phyloP scores from a whole-genome alignment of 164 flowering plant species.

The Vitis amurensis region DNA sequence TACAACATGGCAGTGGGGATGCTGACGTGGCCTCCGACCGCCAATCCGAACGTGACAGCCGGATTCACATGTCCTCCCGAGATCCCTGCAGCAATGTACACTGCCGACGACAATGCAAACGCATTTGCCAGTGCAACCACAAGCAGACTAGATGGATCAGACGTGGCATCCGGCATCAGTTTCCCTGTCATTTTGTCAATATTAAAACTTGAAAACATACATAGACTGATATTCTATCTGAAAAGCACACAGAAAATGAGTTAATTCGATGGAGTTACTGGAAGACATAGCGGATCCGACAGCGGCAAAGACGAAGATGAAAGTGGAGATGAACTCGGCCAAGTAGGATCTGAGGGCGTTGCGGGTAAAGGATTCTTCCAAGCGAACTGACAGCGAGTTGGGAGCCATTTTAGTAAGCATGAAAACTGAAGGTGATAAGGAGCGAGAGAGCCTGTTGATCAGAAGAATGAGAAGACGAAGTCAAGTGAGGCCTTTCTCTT shows the following conservation, averaged over 20 bases:
- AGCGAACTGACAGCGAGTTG: slow-evolving; percentile 23
- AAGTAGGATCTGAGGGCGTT: slow-evolving; percentile 61
- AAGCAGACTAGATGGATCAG: slow-evolving; percentile 49
- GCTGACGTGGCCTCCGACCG: slow-evolving; percentile 67
- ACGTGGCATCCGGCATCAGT: slow-evolving; percentile 35
- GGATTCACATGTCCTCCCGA: slow-evolving; percentile 92
- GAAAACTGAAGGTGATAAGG: neutral
- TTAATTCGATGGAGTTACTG: slow-evolving; percentile 25
- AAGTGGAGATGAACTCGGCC: slow-evolving; percentile 84
- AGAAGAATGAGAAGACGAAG: too few species aligned
- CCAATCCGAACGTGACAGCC: slow-evolving; percentile 83
- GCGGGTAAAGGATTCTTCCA: slow-evolving; percentile 34
- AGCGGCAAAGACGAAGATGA: slow-evolving; percentile 65
- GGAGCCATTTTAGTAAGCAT: slow-evolving; percentile 32
- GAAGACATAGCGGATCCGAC: slow-evolving; percentile 70
- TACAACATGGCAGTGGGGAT: slow-evolving; percentile 67
- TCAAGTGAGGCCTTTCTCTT: too few species aligned
- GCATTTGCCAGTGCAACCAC: slow-evolving; percentile 60
- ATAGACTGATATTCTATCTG: too few species aligned
- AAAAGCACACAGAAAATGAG: neutral
- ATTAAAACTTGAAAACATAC: too few species aligned
- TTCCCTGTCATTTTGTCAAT: slow-evolving; percentile 36
- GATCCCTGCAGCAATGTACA: slow-evolving; percentile 48
- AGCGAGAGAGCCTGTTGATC: too few species aligned
- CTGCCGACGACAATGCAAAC: slow-evolving; percentile 55